These are phyloP conservation scores for Rhodotorula sp. DNA, from an alignment of 1,284 basidiomycete species.

Conservation along the genomic window DNA sequence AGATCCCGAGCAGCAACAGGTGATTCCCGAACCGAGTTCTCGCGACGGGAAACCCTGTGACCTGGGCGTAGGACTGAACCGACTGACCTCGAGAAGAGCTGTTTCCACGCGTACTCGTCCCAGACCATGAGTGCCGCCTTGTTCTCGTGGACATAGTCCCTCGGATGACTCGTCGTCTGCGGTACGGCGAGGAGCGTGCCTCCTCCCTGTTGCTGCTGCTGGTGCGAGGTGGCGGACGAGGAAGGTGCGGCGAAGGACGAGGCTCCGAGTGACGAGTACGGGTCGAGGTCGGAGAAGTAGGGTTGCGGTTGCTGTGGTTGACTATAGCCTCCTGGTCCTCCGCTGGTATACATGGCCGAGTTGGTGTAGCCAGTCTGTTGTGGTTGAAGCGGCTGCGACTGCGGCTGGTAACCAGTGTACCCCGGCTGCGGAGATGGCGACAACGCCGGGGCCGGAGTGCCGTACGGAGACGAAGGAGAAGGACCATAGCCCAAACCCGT, in stretches of 20 bases:
- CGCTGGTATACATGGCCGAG: neutral
- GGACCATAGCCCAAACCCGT: neutral
- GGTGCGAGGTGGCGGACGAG: neutral
- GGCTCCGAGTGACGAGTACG: conserved; percentile 21
- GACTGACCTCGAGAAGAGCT: conserved; percentile 18
- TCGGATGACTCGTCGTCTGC: conserved; percentile 32
- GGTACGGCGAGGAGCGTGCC: conserved; percentile 18
- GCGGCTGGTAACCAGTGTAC: neutral
- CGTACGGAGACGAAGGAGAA: no score
- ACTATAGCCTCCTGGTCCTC: neutral
- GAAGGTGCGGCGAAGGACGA: neutral
- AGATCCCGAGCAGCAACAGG: no score
- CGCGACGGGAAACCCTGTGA: no score
- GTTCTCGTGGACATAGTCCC: conserved; percentile 32
- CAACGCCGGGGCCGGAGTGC: no score
- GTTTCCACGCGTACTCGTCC: conserved; percentile 37
- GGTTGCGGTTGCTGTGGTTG: neutral
- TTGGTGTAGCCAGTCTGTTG: conserved; percentile 12
- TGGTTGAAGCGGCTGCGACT: conserved; percentile 5
- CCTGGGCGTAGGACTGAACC: no score
- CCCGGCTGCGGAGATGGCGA: no score
- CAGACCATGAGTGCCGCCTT: conserved; percentile 23
- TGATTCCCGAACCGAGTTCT: no score
- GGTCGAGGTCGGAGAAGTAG: conserved; percentile 31
- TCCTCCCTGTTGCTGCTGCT: neutral